Evolutionary conservation across 75 land plant genomes (phyloP).

Genomic region (Cunninghamia lanceolata): DNA sequence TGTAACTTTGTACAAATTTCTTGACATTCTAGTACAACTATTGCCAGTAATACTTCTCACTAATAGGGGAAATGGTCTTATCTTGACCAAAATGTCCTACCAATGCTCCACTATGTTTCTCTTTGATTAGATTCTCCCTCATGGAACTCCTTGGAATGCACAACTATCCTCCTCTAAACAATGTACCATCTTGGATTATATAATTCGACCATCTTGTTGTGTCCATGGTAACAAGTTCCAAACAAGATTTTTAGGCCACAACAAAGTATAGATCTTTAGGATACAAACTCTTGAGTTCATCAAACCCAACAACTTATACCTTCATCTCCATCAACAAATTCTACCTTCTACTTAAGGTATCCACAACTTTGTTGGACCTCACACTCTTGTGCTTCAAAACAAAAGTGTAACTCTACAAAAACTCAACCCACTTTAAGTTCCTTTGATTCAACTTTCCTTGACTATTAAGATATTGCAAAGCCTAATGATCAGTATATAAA

Average conservation of each 20-base stretch:
- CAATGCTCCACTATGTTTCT: background rate
- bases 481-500: no score
- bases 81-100: background rate
- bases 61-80: background rate
- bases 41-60: background rate
- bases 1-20: background rate
- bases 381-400: background rate
- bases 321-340: background rate
- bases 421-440: background rate
- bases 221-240: background rate
- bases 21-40: background rate
- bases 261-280: background rate
- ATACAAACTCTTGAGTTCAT: background rate
- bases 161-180: background rate
- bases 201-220: background rate
- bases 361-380: background rate
- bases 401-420: background rate
- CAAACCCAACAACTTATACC: background rate
- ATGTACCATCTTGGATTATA: background rate
- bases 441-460: no score
- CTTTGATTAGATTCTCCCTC: background rate
- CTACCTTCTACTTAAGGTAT: background rate
- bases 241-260: background rate
- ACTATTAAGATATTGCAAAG: no score
- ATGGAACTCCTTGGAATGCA: background rate